Conservation (phyloP, 2,329 filamentous ascomycete species). For the Fusarium humuli region DNA sequence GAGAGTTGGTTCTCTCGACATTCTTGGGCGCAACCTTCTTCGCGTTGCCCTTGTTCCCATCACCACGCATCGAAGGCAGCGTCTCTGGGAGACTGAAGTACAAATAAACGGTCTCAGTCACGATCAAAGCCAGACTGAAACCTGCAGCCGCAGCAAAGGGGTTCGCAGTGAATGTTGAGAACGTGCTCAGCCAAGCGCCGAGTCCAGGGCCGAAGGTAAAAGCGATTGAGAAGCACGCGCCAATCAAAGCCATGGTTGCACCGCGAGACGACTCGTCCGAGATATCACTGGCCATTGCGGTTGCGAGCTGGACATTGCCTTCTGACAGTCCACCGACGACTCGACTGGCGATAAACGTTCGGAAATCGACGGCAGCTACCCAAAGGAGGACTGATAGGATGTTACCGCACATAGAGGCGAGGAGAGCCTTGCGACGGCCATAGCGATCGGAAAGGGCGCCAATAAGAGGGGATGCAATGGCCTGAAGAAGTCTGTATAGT, state of each 20-base stretch:
- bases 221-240: slow-evolving; percentile 95
- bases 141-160: slow-evolving; percentile 94
- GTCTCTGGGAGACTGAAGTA: slow-evolving; percentile 91
- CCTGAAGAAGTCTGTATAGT: slow-evolving; percentile 79
- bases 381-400: slow-evolving; percentile 93
- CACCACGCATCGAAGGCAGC: slow-evolving; percentile 68
- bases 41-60: slow-evolving; percentile 36
- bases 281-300: slow-evolving; percentile 96
- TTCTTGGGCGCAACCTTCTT: slow-evolving; percentile 39
- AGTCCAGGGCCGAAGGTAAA: slow-evolving; percentile 97
- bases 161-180: slow-evolving; percentile 83
- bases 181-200: slow-evolving; percentile 84
- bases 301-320: slow-evolving; percentile 95
- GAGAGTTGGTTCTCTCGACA: slow-evolving; percentile 79
- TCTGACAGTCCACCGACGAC: slow-evolving; percentile 94
- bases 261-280: slow-evolving; percentile 86
- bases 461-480: slow-evolving; percentile 91
- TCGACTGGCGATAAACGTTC: slow-evolving; percentile 93
- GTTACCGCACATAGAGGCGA: slow-evolving; percentile 93
- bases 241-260: slow-evolving; percentile 94
- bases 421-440: slow-evolving; percentile 86
- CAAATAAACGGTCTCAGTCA: slow-evolving; percentile 88
- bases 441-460: slow-evolving; percentile 88
- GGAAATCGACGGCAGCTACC: slow-evolving; percentile 93
- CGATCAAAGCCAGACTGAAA: slow-evolving; percentile 85